phyloP scores from a whole-genome alignment of 345 rosid genomes.

The Theobroma cacao region DNA sequence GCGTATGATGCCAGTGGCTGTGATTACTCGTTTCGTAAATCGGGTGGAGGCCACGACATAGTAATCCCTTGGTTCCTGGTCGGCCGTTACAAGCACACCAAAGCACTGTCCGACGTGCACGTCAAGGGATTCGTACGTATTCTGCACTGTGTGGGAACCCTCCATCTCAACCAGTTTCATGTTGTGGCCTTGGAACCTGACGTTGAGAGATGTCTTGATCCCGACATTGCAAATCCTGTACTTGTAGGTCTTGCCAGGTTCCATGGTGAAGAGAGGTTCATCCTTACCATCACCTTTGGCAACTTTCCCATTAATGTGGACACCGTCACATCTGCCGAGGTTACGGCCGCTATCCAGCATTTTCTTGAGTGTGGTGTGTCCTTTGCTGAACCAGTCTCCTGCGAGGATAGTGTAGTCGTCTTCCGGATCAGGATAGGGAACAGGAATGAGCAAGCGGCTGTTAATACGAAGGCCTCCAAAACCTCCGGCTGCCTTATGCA shows the following conservation, averaged over 20 bases:
- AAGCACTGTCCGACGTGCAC: slow-evolving; percentile 70
- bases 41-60: slow-evolving; percentile 63
- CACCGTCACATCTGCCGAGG: slow-evolving; percentile 54
- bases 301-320: slow-evolving; percentile 55
- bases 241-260: slow-evolving; percentile 63
- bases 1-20: slow-evolving; percentile 44
- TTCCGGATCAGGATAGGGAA: slow-evolving; percentile 64
- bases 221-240: slow-evolving; percentile 67
- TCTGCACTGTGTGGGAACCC: slow-evolving; percentile 65
- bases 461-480: slow-evolving; percentile 71
- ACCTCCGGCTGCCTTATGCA: slow-evolving; percentile 62
- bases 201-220: slow-evolving; percentile 51
- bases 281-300: slow-evolving; percentile 34
- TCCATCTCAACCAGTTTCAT: slow-evolving; percentile 84
- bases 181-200: slow-evolving; percentile 64
- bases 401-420: slow-evolving; percentile 58
- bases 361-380: slow-evolving; percentile 45
- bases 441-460: slow-evolving; percentile 69
- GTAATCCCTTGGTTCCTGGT: slow-evolving; percentile 53
- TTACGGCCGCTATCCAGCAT: slow-evolving; percentile 52
- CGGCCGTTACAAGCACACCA: slow-evolving; percentile 56
- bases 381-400: slow-evolving; percentile 61
- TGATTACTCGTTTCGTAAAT: slow-evolving; percentile 37
- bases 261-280: slow-evolving; percentile 56
- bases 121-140: slow-evolving; percentile 64